These are phyloP conservation scores for Pichia scutulata DNA, from an alignment of 805 yeast species.

Conservation along the genomic window DNA sequence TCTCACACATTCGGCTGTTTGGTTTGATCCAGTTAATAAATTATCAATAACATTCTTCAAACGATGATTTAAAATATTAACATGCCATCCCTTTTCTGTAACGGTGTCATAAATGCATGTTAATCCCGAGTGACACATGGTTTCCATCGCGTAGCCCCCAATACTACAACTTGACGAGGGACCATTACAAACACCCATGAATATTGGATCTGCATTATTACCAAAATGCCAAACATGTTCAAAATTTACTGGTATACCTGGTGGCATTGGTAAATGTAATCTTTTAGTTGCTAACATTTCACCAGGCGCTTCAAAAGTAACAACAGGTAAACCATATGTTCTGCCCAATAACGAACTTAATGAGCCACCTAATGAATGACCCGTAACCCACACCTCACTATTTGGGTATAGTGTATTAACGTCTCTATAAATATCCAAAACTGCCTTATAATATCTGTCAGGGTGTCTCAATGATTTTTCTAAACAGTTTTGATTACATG, in stretches of 20 bases:
- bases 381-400: constrained; percentile 80
- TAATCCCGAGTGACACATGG: constrained; percentile 87
- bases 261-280: constrained; percentile 87
- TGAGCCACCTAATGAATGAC: constrained; percentile 93
- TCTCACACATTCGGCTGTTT: constrained; percentile 62
- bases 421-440: constrained; percentile 65
- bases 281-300: constrained; percentile 77
- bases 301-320: constrained; percentile 90
- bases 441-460: constrained; percentile 79
- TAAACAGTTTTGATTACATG: constrained; percentile 82
- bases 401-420: constrained; percentile 61
- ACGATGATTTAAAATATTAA: constrained; percentile 79
- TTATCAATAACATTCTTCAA: constrained; percentile 87
- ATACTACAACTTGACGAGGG: constrained; percentile 82
- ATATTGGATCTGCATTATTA: constrained; percentile 94
- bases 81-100: constrained; percentile 84
- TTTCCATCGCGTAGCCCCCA: constrained; percentile 96
- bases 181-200: constrained; percentile 94
- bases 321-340: constrained; percentile 84
- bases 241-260: constrained; percentile 68
- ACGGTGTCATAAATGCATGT: constrained; percentile 87
- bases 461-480: constrained; percentile 66
- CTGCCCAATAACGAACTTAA: constrained; percentile 74
- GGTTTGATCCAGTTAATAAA: constrained; percentile 62
- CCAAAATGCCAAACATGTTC: constrained; percentile 95